Evolutionary conservation across 1,139 yeast genomes (phyloP), one percentile per base, ranked within the genome.

Genomic region (Pichia cactophila): DNA sequence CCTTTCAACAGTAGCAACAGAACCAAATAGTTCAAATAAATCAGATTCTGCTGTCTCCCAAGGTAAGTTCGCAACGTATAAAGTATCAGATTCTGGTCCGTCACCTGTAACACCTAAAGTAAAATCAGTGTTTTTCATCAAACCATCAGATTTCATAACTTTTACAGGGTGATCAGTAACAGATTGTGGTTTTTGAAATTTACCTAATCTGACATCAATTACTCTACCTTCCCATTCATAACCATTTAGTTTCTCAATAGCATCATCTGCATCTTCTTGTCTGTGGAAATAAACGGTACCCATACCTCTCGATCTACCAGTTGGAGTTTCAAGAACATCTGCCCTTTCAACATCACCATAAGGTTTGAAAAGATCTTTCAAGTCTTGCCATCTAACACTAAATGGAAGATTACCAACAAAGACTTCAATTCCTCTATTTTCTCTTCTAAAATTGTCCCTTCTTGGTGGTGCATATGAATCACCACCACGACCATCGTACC

Each of bases 31-130:
- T 58, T 90, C 97, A 56, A 75, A 80, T 58, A 92, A 76, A 67
- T 92, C 97, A 52, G 84, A 84, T 58, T 83, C 82, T 41, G 89
- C 80, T 26, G 97, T 90, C 44, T 90, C 85, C 75, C 81, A 88
- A 35, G 97, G 97, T 63, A 92, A 73, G 68, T 90, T 92, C 48
- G 75, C 76, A 42, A 86, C 90, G 62, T 69, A 85, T 42, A 90
- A 78, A 23, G 82, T 78, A 51, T 75, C 80, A 46, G 80, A 77
- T 43, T 77, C 76, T 44, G 73, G 80, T 23, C 96, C 97, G 46
- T 73, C 72, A 2, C 82, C 86, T 12, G 66, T 62, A 28, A 86
- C 89, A 45, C 81, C 81, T 49, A 73, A 76, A 9, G 87, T 81
- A 63, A 85, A 83, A 9, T 74, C 80, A 36, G 80, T 61, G 61